phyloP scores from a whole-genome alignment of 73 alveolate genomes.

The Tetrahymena elliotti region DNA sequence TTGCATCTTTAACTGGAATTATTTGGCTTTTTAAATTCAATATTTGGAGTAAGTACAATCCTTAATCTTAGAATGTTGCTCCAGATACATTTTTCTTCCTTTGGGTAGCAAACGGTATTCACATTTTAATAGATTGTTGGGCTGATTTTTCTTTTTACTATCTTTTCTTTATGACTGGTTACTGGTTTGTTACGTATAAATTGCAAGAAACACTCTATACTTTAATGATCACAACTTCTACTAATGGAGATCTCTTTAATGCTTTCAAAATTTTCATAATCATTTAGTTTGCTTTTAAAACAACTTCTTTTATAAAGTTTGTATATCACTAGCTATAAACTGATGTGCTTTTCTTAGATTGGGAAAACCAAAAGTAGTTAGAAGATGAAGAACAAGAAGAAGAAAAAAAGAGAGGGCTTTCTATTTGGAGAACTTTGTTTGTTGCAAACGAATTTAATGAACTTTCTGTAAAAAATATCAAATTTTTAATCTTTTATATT shows the following conservation, averaged over 20 bases:
- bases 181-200: slow-evolving; percentile 84
- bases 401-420: neutral
- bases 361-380: slow-evolving; percentile 79
- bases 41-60: slow-evolving; percentile 72
- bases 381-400: slow-evolving; percentile 35
- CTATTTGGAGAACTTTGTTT: slow-evolving; percentile 92
- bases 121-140: slow-evolving; percentile 54
- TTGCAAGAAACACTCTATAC: slow-evolving; percentile 68
- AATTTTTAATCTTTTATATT: neutral
- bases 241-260: slow-evolving; percentile 38
- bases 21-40: slow-evolving; percentile 50
- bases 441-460: slow-evolving; percentile 89
- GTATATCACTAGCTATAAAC: slow-evolving; percentile 56
- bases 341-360: slow-evolving; percentile 84
- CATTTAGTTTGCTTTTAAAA: slow-evolving; percentile 53
- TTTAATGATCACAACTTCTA: slow-evolving; percentile 58
- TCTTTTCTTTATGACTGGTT: slow-evolving; percentile 70
- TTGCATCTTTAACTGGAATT: slow-evolving; percentile 8
- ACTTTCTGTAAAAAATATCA: slow-evolving; percentile 31
- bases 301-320: slow-evolving; percentile 51
- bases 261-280: slow-evolving; percentile 75
- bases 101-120: slow-evolving; percentile 30
- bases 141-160: slow-evolving; percentile 77
- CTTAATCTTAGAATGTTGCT: slow-evolving; percentile 32
- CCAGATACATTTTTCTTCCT: slow-evolving; percentile 43